phyloP scores from a whole-genome alignment of 2,329 filamentous ascomycete genomes.

The Cercospora janseana region DNA sequence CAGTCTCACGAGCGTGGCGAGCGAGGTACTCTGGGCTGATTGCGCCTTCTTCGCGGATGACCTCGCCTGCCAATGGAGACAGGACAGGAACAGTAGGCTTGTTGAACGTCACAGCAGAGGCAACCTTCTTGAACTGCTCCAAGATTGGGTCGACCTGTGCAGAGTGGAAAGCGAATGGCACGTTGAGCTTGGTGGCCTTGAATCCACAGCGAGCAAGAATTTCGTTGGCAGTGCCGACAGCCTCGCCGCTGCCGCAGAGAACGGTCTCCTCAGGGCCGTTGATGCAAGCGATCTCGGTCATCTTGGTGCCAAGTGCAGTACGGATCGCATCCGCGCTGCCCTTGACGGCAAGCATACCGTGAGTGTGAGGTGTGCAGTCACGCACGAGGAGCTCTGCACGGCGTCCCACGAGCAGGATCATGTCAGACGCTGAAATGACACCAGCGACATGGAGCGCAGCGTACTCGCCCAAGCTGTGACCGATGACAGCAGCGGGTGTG shows the following conservation, averaged over 20 bases:
- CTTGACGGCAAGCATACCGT: conserved; percentile 64
- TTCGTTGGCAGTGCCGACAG: conserved; percentile 56
- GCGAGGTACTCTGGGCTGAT: conserved; percentile 63
- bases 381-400: conserved; percentile 65
- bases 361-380: conserved; percentile 64
- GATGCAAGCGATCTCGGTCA: conserved; percentile 65
- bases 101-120: conserved; percentile 55
- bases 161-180: conserved; percentile 67
- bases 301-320: conserved; percentile 51
- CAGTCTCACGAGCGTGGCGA: conserved; percentile 64
- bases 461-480: conserved; percentile 68
- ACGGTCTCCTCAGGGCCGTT: conserved; percentile 76
- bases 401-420: conserved; percentile 68
- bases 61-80: conserved; percentile 63
- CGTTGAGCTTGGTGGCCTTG: conserved; percentile 62
- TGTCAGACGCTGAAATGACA: conserved; percentile 67
- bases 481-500: conserved; percentile 53
- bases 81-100: conserved; percentile 62
- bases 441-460: conserved; percentile 69
- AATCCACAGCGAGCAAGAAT: conserved; percentile 53
- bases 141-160: conserved; percentile 64
- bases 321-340: conserved; percentile 52
- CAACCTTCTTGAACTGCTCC: conserved; percentile 57
- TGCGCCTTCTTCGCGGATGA: conserved; percentile 57
- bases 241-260: conserved; percentile 61